These are phyloP conservation scores for Neostapfia colusana DNA, from an alignment of 176 grass and related monocot genomes.

Conservation along the genomic window DNA sequence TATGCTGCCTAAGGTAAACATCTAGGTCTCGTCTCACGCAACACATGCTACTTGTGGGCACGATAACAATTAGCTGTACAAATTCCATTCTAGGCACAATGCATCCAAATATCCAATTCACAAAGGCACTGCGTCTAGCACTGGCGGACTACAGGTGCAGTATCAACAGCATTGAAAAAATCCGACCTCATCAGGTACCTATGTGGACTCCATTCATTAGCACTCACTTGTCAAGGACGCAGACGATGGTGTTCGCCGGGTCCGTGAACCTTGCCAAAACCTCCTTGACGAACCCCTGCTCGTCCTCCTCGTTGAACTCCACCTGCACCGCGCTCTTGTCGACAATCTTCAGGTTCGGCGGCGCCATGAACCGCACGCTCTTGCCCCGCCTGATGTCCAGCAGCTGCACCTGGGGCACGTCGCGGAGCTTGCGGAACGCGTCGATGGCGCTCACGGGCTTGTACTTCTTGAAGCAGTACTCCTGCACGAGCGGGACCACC, in stretches of 20 bases:
- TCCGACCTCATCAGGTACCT: background rate
- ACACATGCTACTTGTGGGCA: background rate
- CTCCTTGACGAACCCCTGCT: constrained; percentile 60
- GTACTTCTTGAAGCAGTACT: constrained; percentile 75
- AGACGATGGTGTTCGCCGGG: constrained; percentile 71
- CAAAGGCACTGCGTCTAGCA: background rate
- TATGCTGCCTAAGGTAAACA: background rate
- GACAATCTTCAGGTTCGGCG: constrained; percentile 83
- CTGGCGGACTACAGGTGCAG: background rate
- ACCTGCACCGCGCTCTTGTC: constrained; percentile 64
- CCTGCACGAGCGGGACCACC: constrained; percentile 69
- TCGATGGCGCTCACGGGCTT: constrained; percentile 80
- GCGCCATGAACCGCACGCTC: constrained; percentile 75
- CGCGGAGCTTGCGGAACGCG: constrained; percentile 79
- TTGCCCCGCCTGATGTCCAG: constrained; percentile 81
- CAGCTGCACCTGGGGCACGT: constrained; percentile 71
- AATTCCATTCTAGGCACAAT: background rate
- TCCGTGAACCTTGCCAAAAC: constrained; percentile 58
- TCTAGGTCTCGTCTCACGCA: no score
- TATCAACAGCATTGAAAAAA: background rate
- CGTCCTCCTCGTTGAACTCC: constrained; percentile 72
- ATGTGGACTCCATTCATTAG: background rate
- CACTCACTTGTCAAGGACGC: constrained; percentile 95
- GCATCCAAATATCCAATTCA: background rate
- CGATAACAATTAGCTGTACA: background rate